A percentile compares a stretch with the other conserved stretches of the same genome.
phyloP scores from a whole-genome alignment of 805 yeast species.

The Ogataea chonburiensis region DNA sequence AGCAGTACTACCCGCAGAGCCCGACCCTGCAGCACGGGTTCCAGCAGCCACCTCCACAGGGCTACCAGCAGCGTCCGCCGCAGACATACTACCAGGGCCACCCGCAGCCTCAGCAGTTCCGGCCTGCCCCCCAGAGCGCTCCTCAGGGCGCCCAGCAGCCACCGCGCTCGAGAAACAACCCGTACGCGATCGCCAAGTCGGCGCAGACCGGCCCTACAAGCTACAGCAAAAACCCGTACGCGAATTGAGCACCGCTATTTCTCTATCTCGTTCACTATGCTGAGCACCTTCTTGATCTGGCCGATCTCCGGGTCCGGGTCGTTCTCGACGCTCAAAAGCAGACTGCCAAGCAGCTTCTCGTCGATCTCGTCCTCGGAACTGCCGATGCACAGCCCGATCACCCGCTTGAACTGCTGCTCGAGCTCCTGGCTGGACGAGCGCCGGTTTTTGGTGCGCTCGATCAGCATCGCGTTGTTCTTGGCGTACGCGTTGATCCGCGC shows the following conservation, averaged over 20 bases:
- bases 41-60: slow-evolving; percentile 5
- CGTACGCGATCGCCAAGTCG: slow-evolving; percentile 21
- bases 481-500: slow-evolving; percentile 83
- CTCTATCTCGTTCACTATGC: slow-evolving; percentile 34
- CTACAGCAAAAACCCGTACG: slow-evolving; percentile 23
- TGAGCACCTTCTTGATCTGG: slow-evolving; percentile 35
- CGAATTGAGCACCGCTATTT: slow-evolving; percentile 8
- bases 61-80: slow-evolving; percentile 1
- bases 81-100: not conserved
- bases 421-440: slow-evolving; percentile 52
- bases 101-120: slow-evolving; percentile 7
- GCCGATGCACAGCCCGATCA: slow-evolving; percentile 86
- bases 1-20: slow-evolving; percentile 12
- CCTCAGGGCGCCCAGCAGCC: slow-evolving; percentile 9
- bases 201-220: slow-evolving; percentile 21
- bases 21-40: slow-evolving; percentile 1
- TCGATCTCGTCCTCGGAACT: slow-evolving; percentile 74
- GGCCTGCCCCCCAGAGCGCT: not conserved
- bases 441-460: slow-evolving; percentile 50
- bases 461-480: slow-evolving; percentile 60
- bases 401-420: slow-evolving; percentile 80
- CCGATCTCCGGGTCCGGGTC: slow-evolving; percentile 55
- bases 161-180: slow-evolving; percentile 9
- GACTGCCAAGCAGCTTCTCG: slow-evolving; percentile 64
- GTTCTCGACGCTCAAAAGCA: slow-evolving; percentile 87